A percentile compares a stretch with the other conserved stretches of the same genome.
phyloP scores from a whole-genome alignment of 2,329 filamentous ascomycete species.

The Nannizziopsis barbatae region DNA sequence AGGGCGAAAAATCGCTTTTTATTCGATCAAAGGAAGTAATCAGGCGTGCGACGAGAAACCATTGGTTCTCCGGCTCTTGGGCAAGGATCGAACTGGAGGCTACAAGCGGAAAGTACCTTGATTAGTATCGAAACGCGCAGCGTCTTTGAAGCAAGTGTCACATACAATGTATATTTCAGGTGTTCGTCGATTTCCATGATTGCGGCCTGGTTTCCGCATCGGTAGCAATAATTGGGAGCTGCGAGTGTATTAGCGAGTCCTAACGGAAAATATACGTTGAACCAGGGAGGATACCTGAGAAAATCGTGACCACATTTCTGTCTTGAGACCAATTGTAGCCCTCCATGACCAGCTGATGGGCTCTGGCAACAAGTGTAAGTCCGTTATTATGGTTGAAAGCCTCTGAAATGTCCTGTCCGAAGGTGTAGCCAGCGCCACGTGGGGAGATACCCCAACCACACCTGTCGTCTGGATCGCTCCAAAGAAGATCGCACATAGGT shows the following conservation, averaged over 20 bases:
- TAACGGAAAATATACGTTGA: neutral
- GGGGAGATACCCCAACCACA: slow-evolving; percentile 61
- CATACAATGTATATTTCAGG: slow-evolving; percentile 98
- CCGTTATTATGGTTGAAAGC: slow-evolving; percentile 71
- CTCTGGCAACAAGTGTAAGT: slow-evolving; percentile 58
- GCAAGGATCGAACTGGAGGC: slow-evolving; percentile 98
- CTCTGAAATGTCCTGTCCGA: slow-evolving; percentile 60
- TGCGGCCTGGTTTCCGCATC: slow-evolving; percentile 97
- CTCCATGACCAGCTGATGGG: slow-evolving; percentile 66
- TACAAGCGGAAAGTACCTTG: slow-evolving; percentile 31
- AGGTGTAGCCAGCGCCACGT: slow-evolving; percentile 53
- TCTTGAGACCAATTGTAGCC: slow-evolving; percentile 86
- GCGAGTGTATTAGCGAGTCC: slow-evolving; percentile 41
- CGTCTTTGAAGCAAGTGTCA: slow-evolving; percentile 21
- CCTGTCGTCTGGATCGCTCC: slow-evolving; percentile 63
- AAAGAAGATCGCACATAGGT: slow-evolving; percentile 65
- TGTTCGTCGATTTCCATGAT: slow-evolving; percentile 99
- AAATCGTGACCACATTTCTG: slow-evolving; percentile 79
- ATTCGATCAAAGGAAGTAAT: slow-evolving; percentile 81
- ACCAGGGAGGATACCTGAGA: slow-evolving; percentile 22
- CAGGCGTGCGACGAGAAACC: slow-evolving; percentile 92
- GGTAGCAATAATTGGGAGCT: slow-evolving; percentile 92
- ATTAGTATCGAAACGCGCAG: slow-evolving; percentile 20
- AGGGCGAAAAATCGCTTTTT: slow-evolving; percentile 2
- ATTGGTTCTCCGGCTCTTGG: slow-evolving; percentile 94